Percentiles rank a stretch among this genome's conserved stretches.
Conservation (phyloP, 2,329 filamentous ascomycete species). For the Pseudopithomyces maydicus region DNA sequence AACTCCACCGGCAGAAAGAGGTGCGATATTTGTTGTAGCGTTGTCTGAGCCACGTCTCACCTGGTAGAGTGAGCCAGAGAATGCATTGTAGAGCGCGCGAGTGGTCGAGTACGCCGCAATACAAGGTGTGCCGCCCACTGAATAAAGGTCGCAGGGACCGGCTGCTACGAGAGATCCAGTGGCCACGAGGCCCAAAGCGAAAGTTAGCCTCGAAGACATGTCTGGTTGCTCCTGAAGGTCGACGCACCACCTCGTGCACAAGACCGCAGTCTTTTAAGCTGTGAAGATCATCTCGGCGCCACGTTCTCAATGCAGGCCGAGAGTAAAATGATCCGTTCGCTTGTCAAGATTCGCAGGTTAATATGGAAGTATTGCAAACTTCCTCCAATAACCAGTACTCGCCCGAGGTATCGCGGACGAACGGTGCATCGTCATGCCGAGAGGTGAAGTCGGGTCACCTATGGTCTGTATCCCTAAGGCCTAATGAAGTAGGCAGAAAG, state of each 20-base stretch:
- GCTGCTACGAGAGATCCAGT: constrained; percentile 50
- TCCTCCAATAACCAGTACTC: neutral
- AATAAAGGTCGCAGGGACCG: constrained; percentile 67
- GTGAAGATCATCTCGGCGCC: neutral
- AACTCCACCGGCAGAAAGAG: constrained; percentile 63
- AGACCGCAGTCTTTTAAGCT: neutral
- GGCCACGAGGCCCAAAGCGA: constrained; percentile 18
- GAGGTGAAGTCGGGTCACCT: neutral
- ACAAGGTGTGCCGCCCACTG: constrained; percentile 64
- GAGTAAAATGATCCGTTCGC: neutral
- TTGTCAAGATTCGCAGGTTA: neutral
- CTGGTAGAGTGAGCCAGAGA: constrained; percentile 62
- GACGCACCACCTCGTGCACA: neutral
- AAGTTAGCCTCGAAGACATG: constrained; percentile 15
- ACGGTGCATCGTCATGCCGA: neutral
- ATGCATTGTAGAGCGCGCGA: constrained; percentile 63
- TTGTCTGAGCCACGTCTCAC: constrained; percentile 61
- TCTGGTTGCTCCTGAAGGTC: neutral
- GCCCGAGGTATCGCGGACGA: neutral
- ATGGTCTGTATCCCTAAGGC: neutral
- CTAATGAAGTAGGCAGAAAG: neutral
- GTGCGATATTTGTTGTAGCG: constrained; percentile 54
- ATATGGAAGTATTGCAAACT: constrained; percentile 1
- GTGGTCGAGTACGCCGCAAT: constrained; percentile 70
- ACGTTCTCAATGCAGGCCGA: neutral